Base-by-base conservation (phyloP, 495 filamentous ascomycete genomes). In the Penicillium macrosclerotiorum region DNA sequence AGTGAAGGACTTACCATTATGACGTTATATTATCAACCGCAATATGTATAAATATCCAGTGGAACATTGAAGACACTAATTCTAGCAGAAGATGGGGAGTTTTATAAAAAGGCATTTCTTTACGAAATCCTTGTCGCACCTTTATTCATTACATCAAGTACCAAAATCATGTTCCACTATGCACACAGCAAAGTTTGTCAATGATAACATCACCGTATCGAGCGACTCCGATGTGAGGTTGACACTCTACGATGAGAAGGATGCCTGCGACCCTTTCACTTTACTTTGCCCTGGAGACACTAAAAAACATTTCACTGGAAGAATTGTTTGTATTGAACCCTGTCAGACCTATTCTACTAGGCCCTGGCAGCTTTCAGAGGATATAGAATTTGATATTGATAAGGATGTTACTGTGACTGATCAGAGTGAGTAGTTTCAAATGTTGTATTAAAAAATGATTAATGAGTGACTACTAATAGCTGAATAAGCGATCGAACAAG, bases 201-300 rank as follows among this genome's bases (percentile, higher is more conserved):
- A 46, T 37, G 16, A 46, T 24, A 46, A 37, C 31, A 46, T 46
- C 43, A 46, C 33, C 17, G 24, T 46, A 33, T 38, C 34, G 14
- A 8, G 12, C 11, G 43, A 46, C 13, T 25, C 24, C 34, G 43
- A 46, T 38, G 43, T 46, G 33, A 46, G 16, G 43, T 46, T 46
- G 33, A 46, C 43, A 38, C 43, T 46, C 33, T n/a, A 22, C 34
- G 33, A 46, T 46, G 24, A 46, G 18, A 46, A 46, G 14, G 22
- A 46, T 46, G 30, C 33, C 2, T 23, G 38, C 32, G 24, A 38
- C 4, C 14, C 43, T 38, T 32, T 30, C 14, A 37, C 17, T 46
- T 32, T 46, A 29, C 43, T 46, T 38, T 46, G 43, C 43, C 33
- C 43, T 31, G 43, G 43, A 30, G 43, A 46, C 16, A 46, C 43